Base-by-base conservation (phyloP, 108 stramenopile genomes). In the Conticribra weissflogii region DNA sequence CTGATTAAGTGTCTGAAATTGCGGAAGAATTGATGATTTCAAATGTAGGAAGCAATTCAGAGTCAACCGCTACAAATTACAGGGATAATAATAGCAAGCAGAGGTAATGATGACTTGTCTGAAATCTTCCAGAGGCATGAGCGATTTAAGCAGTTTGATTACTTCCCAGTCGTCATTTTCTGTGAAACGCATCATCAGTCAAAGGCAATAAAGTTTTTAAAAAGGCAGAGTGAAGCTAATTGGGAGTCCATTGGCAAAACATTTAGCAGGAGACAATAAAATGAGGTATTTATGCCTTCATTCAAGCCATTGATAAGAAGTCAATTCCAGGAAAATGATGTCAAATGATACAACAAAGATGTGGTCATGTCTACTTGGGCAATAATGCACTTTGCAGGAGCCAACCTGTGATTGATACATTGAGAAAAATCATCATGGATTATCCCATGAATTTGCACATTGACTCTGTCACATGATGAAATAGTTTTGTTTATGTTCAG, bases 331-430 rank as follows among this genome's bases (percentile, higher is more conserved):
- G 33, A 66, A 53, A 34, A 47, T 32, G 73, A 52, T 57, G 72
- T 79, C 48, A 66, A 68, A 33, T 17, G 32, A 0, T 34, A 73
- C 2, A 57, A 68, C 29, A 12, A 31, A 4, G 66, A 68, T 12
- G 8, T 9, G 0, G 50, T 68, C 14, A 33, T 79, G 34, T 49
- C 57, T 1, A 79, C 78, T 14, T 79, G 78, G 78, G 78, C 72
- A 3, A 68, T 79, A 2, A 41, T 79, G 65, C 73, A 73, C 47
- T 79, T 71, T 57, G 78, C 72, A 47, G 78, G 78, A 66, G 64
- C 36, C 30, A 54, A 46, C 28, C 22, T 1, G 72, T 79, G 0
- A 47, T 68, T 29, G 30, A 30, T 15, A 65, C 59, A 21, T 58
- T 79, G 72, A 47, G 66, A 63, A 45, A 47, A 47, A 68, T 79